Evolutionary conservation across 1,284 basidiomycete species (phyloP).

Genomic region (Inonotus obliquus): DNA sequence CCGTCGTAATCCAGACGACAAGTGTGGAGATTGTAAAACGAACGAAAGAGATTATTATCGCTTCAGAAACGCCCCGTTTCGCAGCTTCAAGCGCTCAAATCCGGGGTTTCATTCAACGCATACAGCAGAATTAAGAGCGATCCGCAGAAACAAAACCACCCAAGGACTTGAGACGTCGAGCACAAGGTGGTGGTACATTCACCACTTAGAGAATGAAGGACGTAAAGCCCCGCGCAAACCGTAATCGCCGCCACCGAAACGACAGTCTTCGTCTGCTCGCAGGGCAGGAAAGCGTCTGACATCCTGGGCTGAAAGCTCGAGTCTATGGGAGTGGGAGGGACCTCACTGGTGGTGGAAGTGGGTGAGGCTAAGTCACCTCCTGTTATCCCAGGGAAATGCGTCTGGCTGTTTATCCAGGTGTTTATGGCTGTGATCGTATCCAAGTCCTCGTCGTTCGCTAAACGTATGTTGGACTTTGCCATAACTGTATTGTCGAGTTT

Average conservation of each 20-base stretch:
- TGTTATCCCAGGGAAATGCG: not conserved
- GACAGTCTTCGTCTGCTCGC: not conserved
- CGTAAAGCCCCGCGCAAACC: not conserved
- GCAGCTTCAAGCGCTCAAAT: not conserved
- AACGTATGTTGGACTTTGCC: not conserved
- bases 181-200: not conserved
- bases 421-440: not conserved
- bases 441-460: not conserved
- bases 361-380: not conserved
- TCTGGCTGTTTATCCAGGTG: not conserved
- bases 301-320: not conserved
- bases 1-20: not conserved
- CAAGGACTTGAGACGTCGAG: not conserved
- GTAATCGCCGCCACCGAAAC: not conserved
- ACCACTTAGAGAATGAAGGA: not conserved
- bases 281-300: not conserved
- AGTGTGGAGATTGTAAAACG: not conserved
- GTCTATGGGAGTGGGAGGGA: not conserved
- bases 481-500: no score
- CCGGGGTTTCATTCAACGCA: not conserved
- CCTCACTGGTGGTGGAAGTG: not conserved
- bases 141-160: not conserved
- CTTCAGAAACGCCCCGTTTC: not conserved
- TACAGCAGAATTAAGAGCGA: not conserved
- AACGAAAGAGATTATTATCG: not conserved